phyloP scores from a whole-genome alignment of 1,284 basidiomycete species.

The Papiliotrema laurentii region DNA sequence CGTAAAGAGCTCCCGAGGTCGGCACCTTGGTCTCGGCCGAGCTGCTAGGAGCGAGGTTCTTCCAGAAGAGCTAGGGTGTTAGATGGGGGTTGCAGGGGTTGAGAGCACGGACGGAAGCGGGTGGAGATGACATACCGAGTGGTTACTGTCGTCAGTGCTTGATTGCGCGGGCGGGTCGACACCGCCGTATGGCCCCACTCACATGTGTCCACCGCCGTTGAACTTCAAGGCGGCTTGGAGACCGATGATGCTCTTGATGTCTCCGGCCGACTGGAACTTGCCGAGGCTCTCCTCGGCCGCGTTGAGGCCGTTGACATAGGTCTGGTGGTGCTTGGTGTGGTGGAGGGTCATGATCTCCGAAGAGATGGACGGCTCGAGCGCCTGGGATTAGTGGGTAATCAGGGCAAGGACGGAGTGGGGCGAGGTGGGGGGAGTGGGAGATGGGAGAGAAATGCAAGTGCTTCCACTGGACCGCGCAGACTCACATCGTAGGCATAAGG shows the following conservation, averaged over 20 bases:
- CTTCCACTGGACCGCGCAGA: too few relatives aligned
- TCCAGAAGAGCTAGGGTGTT: conserved; percentile 86
- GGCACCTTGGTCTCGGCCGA: conserved; percentile 60
- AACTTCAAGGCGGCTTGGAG: conserved; percentile 84
- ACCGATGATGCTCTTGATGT: conserved; percentile 72
- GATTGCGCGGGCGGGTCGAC: background rate
- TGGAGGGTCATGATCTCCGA: conserved; percentile 86
- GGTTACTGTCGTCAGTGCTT: conserved; percentile 26
- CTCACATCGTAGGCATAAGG: conserved; percentile 85
- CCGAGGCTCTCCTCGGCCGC: conserved; percentile 81
- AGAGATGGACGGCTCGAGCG: conserved; percentile 56
- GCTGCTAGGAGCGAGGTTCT: conserved; percentile 74
- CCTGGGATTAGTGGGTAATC: conserved; percentile 23
- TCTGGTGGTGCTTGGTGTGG: conserved; percentile 93
- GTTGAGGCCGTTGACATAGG: conserved; percentile 87
- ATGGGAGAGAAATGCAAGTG: too few relatives aligned
- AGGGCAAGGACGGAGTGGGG: too few relatives aligned
- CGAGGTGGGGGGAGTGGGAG: too few relatives aligned
- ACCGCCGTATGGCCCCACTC: too few relatives aligned
- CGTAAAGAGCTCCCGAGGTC: conserved; percentile 67
- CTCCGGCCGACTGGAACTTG: conserved; percentile 55
- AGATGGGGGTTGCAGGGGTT: background rate
- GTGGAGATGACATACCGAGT: conserved; percentile 32
- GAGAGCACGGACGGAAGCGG: background rate
- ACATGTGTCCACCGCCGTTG: conserved; percentile 74